These are phyloP conservation scores for Rhizophagus prolifer DNA, from an alignment of 192 early-diverging fungal genomes.

Conservation along the genomic window DNA sequence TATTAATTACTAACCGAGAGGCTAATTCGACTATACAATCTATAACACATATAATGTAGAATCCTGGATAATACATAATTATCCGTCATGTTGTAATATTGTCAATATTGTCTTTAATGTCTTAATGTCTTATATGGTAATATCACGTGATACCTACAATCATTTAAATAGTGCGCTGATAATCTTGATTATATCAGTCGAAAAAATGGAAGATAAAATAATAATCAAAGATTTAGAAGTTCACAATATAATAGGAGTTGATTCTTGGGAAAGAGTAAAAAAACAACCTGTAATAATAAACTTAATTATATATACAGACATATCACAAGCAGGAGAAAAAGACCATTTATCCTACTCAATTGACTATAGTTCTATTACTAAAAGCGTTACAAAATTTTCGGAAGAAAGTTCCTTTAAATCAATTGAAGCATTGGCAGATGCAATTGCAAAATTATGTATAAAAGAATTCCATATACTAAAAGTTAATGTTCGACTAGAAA, in stretches of 20 bases:
- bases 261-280: background rate
- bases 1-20: too few relatives aligned
- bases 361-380: slow-evolving; percentile 80
- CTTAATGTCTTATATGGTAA: too few relatives aligned
- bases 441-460: slow-evolving; percentile 60
- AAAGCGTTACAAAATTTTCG: slow-evolving; percentile 71
- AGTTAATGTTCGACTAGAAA: slow-evolving; percentile 74
- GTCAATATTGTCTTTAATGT: too few relatives aligned
- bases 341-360: slow-evolving; percentile 82
- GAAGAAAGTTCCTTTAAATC: slow-evolving; percentile 72
- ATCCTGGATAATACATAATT: too few relatives aligned
- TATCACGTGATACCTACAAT: too few relatives aligned
- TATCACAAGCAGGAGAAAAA: slow-evolving; percentile 71
- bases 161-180: too few relatives aligned
- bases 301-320: slow-evolving; percentile 69
- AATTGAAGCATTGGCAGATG: slow-evolving; percentile 69
- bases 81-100: too few relatives aligned
- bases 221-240: background rate
- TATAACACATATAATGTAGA: too few relatives aligned
- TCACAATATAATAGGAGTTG: background rate
- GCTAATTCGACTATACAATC: too few relatives aligned
- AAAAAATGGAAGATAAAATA: background rate
- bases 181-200: too few relatives aligned
- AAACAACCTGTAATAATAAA: slow-evolving; percentile 82
- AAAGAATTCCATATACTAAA: slow-evolving; percentile 62